Base-by-base conservation (phyloP, 257 asterid genomes). In the Prunella vulgaris region DNA sequence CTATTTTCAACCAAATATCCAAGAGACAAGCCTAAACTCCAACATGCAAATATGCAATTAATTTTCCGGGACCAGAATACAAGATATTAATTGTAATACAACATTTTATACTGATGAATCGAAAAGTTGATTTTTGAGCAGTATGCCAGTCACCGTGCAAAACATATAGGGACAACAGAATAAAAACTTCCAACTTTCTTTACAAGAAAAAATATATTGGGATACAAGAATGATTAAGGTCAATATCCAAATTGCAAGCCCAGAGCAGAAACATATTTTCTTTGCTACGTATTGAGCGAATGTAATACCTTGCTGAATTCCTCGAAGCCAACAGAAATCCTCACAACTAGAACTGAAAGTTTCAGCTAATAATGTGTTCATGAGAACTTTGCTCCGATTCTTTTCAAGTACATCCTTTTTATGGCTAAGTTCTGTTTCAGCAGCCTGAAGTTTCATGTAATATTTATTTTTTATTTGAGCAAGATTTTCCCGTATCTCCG, bases 351-450 rank as follows among this genome's bases (percentile, higher is more conserved):
- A 61, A 63, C 83, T 79, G 70, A 86, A 76, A 64, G 74, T 79
- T 42, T 82, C 88, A 5, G 98, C 88, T 78, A 92, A 77, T 44
- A 66, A 24, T 74, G 74, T 82, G 77, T 87, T 86, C 85, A 68
- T 72, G 60, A 70, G 49, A 77, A 84, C 80, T 81, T 59, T 82
- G 7, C 70, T 74, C 9, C 20, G 73, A 74, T 74, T 83, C 68
- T 37, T 70, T 37, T 74, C 80, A 59, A 83, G 80, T 70, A 60
- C 84, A 21, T 76, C 48, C 75, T 66, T 78, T 65, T 80, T 85
- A 70, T 17, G 58, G 30, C 24, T 37, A 74, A 71, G 74, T 30
- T 73, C 83, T 37, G 82, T 57, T 68, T 82, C 85, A 60, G 84
- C 71, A 32, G 78, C 87, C 77, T 75, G 76, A 60, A 62, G 61